Evolutionary conservation across 1,284 basidiomycete genomes (phyloP), one percentile per base, ranked within the genome.

Genomic region (Waitea zeae): DNA sequence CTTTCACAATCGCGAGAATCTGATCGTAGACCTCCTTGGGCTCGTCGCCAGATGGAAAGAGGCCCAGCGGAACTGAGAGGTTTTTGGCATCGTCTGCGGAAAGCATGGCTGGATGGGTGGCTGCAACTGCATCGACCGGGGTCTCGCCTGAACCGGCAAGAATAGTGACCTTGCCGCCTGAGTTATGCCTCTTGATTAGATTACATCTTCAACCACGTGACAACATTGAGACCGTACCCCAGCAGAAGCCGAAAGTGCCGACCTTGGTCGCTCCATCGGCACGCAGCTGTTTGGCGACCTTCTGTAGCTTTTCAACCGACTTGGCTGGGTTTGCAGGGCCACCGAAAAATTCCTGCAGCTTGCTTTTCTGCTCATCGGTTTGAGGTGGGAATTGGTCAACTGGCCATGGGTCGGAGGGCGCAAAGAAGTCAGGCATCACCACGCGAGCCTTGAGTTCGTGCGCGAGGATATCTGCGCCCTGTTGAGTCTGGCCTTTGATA

Each of bases 401-500:
- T 1, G 67, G 59, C 51, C 64, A 72, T 0, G 70, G 59, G 35
- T 51, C 52, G 36, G 60, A 48, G 12, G 66, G 66, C 42, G 66
- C 63, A 49, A 76, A 72, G 49, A 75, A 73, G 51, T 76, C 70
- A 19, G 73, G 73, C 65, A 77, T 70, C 44, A 71, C 59, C 12
- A 77, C 65, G 17, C 60, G 59, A 4, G 61, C 62, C 14, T 64
- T 58, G 19, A 70, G 49, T 12, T 59, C 49, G 12, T 58, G 51
- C 1, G 71, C 69, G 36, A 78, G 57, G 34, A 74, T 64, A 47
- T 78, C 74, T 20, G 68, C 70, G 30, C 69, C 70, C 41, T 71
- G 70, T 46, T 67, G 64, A 5, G 69, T 72, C 49, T 70, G 65
- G 5, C 67, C 66, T 49, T 61, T 67, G 53, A 54, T 66, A 5